phyloP scores from a whole-genome alignment of 2,329 filamentous ascomycete genomes.

The Emmonsiellopsis sp. region DNA sequence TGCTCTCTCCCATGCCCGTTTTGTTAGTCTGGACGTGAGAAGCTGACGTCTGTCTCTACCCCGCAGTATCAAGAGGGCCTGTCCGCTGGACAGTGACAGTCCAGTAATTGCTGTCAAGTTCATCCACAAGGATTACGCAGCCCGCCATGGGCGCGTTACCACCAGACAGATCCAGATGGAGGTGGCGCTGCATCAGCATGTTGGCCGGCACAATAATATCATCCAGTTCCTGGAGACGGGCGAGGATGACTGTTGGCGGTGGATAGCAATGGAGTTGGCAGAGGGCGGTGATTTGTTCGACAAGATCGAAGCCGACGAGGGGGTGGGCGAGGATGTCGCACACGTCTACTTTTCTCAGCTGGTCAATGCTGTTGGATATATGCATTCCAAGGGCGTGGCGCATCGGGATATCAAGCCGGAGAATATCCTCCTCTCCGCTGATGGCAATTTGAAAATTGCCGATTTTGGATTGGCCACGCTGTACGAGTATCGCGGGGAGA shows the following conservation, averaged over 20 bases:
- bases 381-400: slow-evolving; percentile 91
- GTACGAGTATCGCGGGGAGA: slow-evolving; percentile 78
- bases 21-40: not conserved
- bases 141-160: slow-evolving; percentile 77
- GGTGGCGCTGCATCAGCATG: slow-evolving; percentile 77
- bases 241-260: slow-evolving; percentile 79
- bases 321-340: slow-evolving; percentile 87
- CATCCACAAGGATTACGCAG: slow-evolving; percentile 94
- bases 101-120: slow-evolving; percentile 96
- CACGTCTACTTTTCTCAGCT: slow-evolving; percentile 95
- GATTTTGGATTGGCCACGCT: slow-evolving; percentile 94
- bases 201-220: slow-evolving; percentile 84
- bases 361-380: slow-evolving; percentile 80
- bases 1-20: not conserved
- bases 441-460: slow-evolving; percentile 84
- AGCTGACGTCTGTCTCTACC: slow-evolving; percentile 3
- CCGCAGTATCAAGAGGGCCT: slow-evolving; percentile 80
- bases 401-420: slow-evolving; percentile 91
- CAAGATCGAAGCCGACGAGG: slow-evolving; percentile 97
- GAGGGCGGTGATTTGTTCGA: slow-evolving; percentile 95
- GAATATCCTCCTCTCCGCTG: slow-evolving; percentile 79
- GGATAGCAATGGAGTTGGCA: slow-evolving; percentile 97
- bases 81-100: slow-evolving; percentile 55
- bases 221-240: slow-evolving; percentile 86
- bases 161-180: slow-evolving; percentile 87